Percentiles rank a stretch among this genome's conserved stretches.
These are phyloP conservation scores for Aspergillus ellipticus DNA, from an alignment of 495 filamentous ascomycete species.

Conservation along the genomic window DNA sequence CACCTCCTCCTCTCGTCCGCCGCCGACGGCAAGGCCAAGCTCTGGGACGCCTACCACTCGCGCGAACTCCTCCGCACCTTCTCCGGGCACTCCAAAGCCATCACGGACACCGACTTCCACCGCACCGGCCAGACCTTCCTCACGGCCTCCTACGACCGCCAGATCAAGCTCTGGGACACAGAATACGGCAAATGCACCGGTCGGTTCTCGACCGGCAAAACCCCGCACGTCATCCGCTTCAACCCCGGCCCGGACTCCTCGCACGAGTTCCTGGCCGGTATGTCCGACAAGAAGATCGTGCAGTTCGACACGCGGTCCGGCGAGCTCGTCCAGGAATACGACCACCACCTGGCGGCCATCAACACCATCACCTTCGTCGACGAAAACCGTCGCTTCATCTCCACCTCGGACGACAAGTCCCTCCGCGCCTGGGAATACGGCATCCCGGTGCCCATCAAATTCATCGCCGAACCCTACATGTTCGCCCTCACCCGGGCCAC, in stretches of 20 bases:
- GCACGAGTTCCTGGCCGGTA: conserved; percentile 90
- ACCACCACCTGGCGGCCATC: conserved; percentile 94
- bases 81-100: conserved; percentile 82
- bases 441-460: conserved; percentile 87
- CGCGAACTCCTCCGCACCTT: conserved; percentile 85
- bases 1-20: conserved; percentile 83
- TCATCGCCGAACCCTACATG: conserved; percentile 95
- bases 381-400: conserved; percentile 92
- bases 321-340: conserved; percentile 93
- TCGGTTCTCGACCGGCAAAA: conserved; percentile 87
- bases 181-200: conserved; percentile 86
- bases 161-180: conserved; percentile 97
- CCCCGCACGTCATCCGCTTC: conserved; percentile 91
- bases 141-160: conserved; percentile 86
- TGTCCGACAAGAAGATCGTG: conserved; percentile 98
- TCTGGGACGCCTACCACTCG: conserved; percentile 91
- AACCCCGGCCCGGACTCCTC: conserved; percentile 72
- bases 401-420: conserved; percentile 94
- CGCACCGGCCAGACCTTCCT: conserved; percentile 79
- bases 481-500: conserved; percentile 81
- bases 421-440: conserved; percentile 96
- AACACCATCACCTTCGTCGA: conserved; percentile 98
- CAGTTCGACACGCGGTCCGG: conserved; percentile 89
- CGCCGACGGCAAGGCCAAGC: conserved; percentile 86
- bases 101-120: conserved; percentile 88